phyloP scores from a whole-genome alignment of 1,284 basidiomycete genomes.

The Peniophora sp. region DNA sequence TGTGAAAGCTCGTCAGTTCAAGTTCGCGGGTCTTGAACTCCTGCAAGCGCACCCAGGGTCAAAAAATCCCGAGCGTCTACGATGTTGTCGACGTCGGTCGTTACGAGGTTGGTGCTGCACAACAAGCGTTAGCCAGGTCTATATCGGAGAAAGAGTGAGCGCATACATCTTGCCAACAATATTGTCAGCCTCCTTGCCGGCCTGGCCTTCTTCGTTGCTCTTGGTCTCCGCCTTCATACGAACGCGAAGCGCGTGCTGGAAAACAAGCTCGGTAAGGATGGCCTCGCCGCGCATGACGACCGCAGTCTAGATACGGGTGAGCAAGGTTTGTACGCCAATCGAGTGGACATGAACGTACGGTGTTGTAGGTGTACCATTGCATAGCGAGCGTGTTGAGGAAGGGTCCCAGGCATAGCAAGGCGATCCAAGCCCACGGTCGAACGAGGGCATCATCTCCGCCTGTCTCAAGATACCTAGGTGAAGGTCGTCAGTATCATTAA shows the following conservation, averaged over 20 bases:
- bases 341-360: constrained; percentile 14
- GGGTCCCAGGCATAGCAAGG: constrained; percentile 53
- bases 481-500: background rate
- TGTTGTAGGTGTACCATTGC: constrained; percentile 44
- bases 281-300: constrained; percentile 36
- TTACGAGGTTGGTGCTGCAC: constrained; percentile 26
- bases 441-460: constrained; percentile 28
- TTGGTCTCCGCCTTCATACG: constrained; percentile 31
- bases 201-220: constrained; percentile 8
- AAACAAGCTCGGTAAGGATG: constrained; percentile 48
- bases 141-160: constrained; percentile 20
- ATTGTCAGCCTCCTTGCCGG: constrained; percentile 22
- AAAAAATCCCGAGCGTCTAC: constrained; percentile 26
- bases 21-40: too few species aligned
- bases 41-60: constrained; percentile 11
- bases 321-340: background rate
- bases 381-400: constrained; percentile 28
- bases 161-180: constrained; percentile 40
- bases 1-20: too few species aligned
- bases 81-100: constrained; percentile 27
- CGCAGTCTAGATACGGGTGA: constrained; percentile 36
- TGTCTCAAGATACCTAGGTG: constrained; percentile 32
- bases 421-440: constrained; percentile 56
- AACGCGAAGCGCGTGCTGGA: constrained; percentile 49
- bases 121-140: too few species aligned